Evolutionary conservation across 148 eudicot genomes (phyloP), one percentile per base, ranked within the genome.

Genomic region (Oxyria digyna): DNA sequence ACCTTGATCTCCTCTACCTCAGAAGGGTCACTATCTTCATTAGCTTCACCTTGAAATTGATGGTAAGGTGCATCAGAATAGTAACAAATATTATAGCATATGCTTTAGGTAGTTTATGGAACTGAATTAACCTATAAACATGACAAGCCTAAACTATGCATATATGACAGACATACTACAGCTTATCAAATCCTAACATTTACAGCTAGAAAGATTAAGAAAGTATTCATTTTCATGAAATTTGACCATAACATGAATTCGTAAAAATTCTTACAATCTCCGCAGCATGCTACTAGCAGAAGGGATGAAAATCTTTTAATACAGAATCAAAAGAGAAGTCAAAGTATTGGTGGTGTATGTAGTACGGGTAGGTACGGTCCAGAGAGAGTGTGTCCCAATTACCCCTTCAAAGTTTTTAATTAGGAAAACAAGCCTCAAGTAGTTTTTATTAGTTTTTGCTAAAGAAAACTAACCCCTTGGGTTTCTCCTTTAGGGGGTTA

Each of bases 1-100:
- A 85, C 74, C 83, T 88, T 88, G 64, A 88, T 80, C 17, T 84
- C 97, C 76, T 87, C 89, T 63, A 81, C 80, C 62, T 75, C 83
- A 69, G 74, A 46, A 21, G 79, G 55, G 71, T 65, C 33, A 65
- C 62, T 52, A 33, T 45, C 78, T 65, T 76, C 71, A 26, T 74
- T 62, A 77, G 68, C 85, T 72, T 78, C 79, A 73, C 78, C 88
- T 71, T 6, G 17, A 35, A 5, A 9, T 37, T 18, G 0, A 35
- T 24, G 8, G 40, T 42, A 69, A 15, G 17, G 33, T 42, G 69
- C 67, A 52, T 38, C 29, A 73, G 37, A 27, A 69, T 71, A 15
- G 42, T 62, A 72, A 68, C 24, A 13, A 33, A 62, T 5, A 4
- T 27, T 27, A 29, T 26, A 7, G 17, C 42, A 64, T 17, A 35